A percentile compares a stretch with the other conserved stretches of the same genome.
Conservation (phyloP, 1,139 yeast genomes). For the Blastobotrys proliferans region DNA sequence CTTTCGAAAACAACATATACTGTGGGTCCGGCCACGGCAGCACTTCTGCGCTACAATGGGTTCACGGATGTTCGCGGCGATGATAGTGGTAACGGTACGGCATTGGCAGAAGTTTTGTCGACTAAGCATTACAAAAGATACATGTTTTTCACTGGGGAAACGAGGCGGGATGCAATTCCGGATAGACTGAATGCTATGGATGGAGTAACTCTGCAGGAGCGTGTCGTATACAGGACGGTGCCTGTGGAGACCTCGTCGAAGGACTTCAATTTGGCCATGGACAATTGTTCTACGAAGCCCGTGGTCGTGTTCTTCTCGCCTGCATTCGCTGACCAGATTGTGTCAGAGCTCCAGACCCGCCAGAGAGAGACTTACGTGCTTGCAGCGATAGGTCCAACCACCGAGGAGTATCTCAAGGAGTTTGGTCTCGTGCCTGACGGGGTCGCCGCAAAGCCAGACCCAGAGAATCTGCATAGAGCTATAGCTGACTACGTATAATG, state of each 20-base stretch:
- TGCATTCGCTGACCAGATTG: slow-evolving; percentile 70
- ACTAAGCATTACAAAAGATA: slow-evolving; percentile 32
- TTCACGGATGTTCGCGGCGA: slow-evolving; percentile 68
- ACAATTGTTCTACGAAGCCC: slow-evolving; percentile 8
- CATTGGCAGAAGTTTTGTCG: slow-evolving; percentile 56
- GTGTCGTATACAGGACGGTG: slow-evolving; percentile 66
- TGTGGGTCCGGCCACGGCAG: slow-evolving; percentile 86
- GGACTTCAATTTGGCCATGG: slow-evolving; percentile 23
- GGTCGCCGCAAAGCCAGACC: slow-evolving; percentile 71
- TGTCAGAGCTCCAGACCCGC: slow-evolving; percentile 34
- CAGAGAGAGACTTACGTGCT: slow-evolving; percentile 39
- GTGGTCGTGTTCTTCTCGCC: slow-evolving; percentile 81
- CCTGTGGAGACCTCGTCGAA: slow-evolving; percentile 45
- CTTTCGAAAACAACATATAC: slow-evolving; percentile 62
- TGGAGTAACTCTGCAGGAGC: slow-evolving; percentile 54
- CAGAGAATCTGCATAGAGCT: slow-evolving; percentile 49
- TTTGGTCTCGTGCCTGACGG: slow-evolving; percentile 56
- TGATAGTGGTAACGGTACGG: slow-evolving; percentile 76
- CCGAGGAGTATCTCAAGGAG: slow-evolving; percentile 56
- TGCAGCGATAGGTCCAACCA: slow-evolving; percentile 94
- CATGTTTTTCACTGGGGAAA: slow-evolving; percentile 84
- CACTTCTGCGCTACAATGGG: slow-evolving; percentile 57
- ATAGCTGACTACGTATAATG: slow-evolving; percentile 16
- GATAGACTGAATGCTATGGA: slow-evolving; percentile 43
- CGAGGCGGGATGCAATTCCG: slow-evolving; percentile 79